Percentiles rank a stretch among this genome's conserved stretches.
phyloP scores from a whole-genome alignment of 2,329 filamentous ascomycete genomes.

The Colletotrichum melonis region DNA sequence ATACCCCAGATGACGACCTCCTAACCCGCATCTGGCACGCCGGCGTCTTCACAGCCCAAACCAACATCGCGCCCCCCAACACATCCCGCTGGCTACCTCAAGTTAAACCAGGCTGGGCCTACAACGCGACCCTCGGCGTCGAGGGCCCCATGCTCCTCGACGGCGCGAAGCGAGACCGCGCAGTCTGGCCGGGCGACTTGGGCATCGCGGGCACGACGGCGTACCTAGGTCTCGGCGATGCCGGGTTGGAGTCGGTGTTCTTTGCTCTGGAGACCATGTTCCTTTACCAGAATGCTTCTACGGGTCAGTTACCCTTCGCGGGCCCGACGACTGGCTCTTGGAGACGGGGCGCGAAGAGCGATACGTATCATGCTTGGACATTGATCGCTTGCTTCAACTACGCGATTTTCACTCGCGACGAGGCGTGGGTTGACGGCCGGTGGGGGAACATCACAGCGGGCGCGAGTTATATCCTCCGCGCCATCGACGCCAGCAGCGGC shows the following conservation, averaged over 20 bases:
- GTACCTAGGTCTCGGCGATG: conserved; percentile 61
- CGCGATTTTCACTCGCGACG: conserved; percentile 58
- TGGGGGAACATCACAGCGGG: conserved; percentile 56
- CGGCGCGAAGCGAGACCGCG: conserved; percentile 65
- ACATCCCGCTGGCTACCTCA: conserved; percentile 47
- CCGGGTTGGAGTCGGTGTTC: conserved; percentile 54
- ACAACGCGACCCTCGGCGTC: conserved; percentile 46
- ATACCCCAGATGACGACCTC: conserved; percentile 52
- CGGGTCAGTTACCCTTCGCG: conserved; percentile 39
- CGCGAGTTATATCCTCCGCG: conserved; percentile 30
- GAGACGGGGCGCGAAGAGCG: conserved; percentile 36
- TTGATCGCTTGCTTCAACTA: conserved; percentile 65
- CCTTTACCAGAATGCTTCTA: conserved; percentile 45
- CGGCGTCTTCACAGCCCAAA: conserved; percentile 51
- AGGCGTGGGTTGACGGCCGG: conserved; percentile 51
- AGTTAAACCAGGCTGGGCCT: conserved; percentile 53
- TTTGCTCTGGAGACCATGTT: conserved; percentile 59
- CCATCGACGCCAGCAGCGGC: conserved; percentile 23
- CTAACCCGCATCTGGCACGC: conserved; percentile 60
- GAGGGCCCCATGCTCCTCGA: conserved; percentile 53
- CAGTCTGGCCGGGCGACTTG: conserved; percentile 70
- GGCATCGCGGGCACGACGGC: conserved; percentile 62
- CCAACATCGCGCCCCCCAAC: conserved; percentile 44
- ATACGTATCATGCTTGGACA: conserved; percentile 54
- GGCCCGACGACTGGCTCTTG: conserved; percentile 39